Evolutionary conservation across 495 filamentous ascomycete species (phyloP), one percentile per base, ranked within the genome.

Genomic region (Talaromyces wortmannii): DNA sequence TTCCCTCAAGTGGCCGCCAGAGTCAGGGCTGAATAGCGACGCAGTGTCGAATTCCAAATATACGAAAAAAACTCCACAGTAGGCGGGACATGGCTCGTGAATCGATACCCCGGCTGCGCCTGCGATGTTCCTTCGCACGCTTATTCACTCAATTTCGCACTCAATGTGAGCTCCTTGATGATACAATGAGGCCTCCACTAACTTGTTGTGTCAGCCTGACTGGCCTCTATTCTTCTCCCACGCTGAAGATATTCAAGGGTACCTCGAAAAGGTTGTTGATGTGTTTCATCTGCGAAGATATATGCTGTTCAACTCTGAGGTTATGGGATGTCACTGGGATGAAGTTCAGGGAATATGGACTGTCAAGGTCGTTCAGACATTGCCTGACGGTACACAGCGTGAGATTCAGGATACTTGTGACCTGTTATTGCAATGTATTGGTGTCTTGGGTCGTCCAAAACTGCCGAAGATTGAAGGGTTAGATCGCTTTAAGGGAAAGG

Each of bases 81-180:
- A 17, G 81, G 79, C 17, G 81, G 81, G 7, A 83, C 81, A 0
- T 84, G 81, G 81, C 70, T 76, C 48, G 81, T 83, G 62, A 83
- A 83, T 60, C 67, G 72, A 12, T 84, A 84, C 53, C 79, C 79
- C 0, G 78, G 78, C 49, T 80, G 77, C 57, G 63, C 67, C 57
- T 82, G 80, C 63, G 80, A 83, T 59, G 63, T 82, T 44, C 80
- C 80, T 15, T 76, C 74, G 54, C 77, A 80, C 62, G 76, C 76
- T 58, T 81, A 80, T 52, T 36, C 33, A 36, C 12, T 36, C 33
- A 36, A 36, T 36, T 36, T 36, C 33, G 33, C 33, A 36, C 33
- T 36, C 33, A 36, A 36, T 36, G 33, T 36, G 33, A 36, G 33
- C 33, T 36, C 33, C 33, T 36, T 36, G 33, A 36, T 12, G 12